Evolutionary conservation across 2,329 filamentous ascomycete genomes (phyloP), one percentile per base, ranked within the genome.

Genomic region (Trichoderma brevicompactum): DNA sequence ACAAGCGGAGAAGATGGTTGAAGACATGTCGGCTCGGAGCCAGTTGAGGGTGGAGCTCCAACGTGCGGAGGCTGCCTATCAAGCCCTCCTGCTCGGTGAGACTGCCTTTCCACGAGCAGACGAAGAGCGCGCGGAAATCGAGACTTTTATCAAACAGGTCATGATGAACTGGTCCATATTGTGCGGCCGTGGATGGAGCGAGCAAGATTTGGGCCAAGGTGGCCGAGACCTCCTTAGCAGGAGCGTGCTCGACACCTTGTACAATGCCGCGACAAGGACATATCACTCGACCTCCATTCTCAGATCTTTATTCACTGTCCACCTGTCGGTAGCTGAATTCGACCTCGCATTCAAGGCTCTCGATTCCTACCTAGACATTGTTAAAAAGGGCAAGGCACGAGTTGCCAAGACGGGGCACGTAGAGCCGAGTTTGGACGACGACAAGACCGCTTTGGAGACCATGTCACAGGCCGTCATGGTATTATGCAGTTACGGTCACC

Each of bases 211-310:
- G 34, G 93, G 92, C 3, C 87, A 89, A 71, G 92, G 91, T 6
- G 94, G 93, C 8, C 91, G 92, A 71, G 87, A 89, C 72, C 87
- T 84, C 23, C 80, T 94, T 17, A 91, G 91, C 68, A 87, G 90
- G 62, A 88, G 88, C 58, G 88, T 96, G 38, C 84, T 99, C 46
- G 94, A 95, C 76, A 91, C 93, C 34, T 83, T 99, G 7, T 99
- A 98, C 77, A 90, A 90, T 44, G 92, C 94, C 23, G 92, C 94
- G 7, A 92, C 91, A 9, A 97, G 95, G 77, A 97, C 94, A 0
- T 99, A 95, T 73, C 95, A 99, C 77, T 99, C 95, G 1, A 96
- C 94, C 1, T 82, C 92, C 9, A 91, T 98, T 68, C 80, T 99
- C 36, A 86, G 94, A 65, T 87, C 94, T 72, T 83, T 99, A 0